Evolutionary conservation across 768 basidiomycete genomes (phyloP).

Genomic region (Rhizopogon vulgaris): DNA sequence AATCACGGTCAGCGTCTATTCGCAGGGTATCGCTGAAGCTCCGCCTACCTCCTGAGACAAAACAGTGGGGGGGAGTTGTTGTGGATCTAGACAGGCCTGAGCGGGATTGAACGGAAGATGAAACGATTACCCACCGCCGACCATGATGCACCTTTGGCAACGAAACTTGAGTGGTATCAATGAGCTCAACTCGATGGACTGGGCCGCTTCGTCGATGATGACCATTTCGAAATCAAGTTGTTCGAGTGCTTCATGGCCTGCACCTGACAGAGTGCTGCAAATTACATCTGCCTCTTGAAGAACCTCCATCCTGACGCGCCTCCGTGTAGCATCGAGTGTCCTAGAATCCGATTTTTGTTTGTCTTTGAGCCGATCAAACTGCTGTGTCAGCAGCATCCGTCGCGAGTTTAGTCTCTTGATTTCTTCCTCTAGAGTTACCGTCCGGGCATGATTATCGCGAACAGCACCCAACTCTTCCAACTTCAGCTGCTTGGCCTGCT

Average conservation of each 20-base stretch:
- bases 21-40: slow-evolving; percentile 22
- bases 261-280: slow-evolving; percentile 88
- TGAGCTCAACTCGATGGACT: slow-evolving; percentile 91
- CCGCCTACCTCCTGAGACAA: slow-evolving; percentile 50
- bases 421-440: slow-evolving; percentile 60
- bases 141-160: slow-evolving; percentile 81
- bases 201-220: slow-evolving; percentile 97
- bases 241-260: slow-evolving; percentile 84
- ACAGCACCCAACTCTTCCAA: slow-evolving; percentile 49
- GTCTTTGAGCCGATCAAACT: slow-evolving; percentile 75
- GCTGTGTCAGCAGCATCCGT: slow-evolving; percentile 56
- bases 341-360: slow-evolving; percentile 75
- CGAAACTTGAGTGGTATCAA: slow-evolving; percentile 91
- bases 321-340: slow-evolving; percentile 73
- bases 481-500: slow-evolving; percentile 53
- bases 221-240: slow-evolving; percentile 89
- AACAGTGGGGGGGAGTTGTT: slow-evolving; percentile 94
- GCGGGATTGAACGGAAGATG: neutral
- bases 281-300: slow-evolving; percentile 88
- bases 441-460: slow-evolving; percentile 51
- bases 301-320: slow-evolving; percentile 70
- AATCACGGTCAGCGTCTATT: neutral
- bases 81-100: slow-evolving; percentile 48
- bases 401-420: slow-evolving; percentile 59
- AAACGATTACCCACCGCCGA: slow-evolving; percentile 55